Percentiles rank a stretch among this genome's conserved stretches.
Conservation (phyloP, 225 moss, liverwort and hornwort species). For the Straminergon stramineum region DNA sequence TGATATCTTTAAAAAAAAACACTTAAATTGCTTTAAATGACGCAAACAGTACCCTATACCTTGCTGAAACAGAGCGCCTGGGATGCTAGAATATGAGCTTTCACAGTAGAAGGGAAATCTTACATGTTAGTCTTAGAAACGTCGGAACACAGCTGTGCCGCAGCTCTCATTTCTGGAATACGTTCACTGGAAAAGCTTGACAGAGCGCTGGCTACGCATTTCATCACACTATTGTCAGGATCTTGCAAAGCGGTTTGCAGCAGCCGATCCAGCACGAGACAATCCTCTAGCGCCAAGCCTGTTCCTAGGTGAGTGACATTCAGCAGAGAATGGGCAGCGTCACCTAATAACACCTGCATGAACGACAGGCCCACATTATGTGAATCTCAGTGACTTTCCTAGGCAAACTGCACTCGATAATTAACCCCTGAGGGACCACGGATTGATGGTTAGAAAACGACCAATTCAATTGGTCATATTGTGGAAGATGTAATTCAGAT, state of each 20-base stretch:
- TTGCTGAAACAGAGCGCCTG: background rate
- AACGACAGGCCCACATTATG: background rate
- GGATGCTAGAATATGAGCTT: background rate
- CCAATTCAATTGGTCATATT: background rate
- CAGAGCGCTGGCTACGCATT: constrained; percentile 18
- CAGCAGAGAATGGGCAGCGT: constrained; percentile 49
- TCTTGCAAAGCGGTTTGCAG: constrained; percentile 27
- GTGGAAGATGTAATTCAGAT: background rate
- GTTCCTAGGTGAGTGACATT: constrained; percentile 61
- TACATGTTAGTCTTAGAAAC: constrained; percentile 52
- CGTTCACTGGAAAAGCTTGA: constrained; percentile 38
- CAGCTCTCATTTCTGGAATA: constrained; percentile 52
- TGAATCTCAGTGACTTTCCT: background rate
- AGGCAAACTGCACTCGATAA: background rate
- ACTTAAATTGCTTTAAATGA: background rate
- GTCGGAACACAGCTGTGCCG: constrained; percentile 40
- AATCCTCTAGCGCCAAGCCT: constrained; percentile 54
- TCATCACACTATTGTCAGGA: background rate
- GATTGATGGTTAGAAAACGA: background rate
- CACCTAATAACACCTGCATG: constrained; percentile 44
- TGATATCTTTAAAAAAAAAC: background rate
- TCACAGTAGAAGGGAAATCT: background rate
- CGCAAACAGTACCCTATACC: background rate
- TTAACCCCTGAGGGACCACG: background rate
- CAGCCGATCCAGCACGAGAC: constrained; percentile 36